Evolutionary conservation across 129 eudicot species (phyloP), one percentile per base, ranked within the genome.

Genomic region (Artemisia argyi): DNA sequence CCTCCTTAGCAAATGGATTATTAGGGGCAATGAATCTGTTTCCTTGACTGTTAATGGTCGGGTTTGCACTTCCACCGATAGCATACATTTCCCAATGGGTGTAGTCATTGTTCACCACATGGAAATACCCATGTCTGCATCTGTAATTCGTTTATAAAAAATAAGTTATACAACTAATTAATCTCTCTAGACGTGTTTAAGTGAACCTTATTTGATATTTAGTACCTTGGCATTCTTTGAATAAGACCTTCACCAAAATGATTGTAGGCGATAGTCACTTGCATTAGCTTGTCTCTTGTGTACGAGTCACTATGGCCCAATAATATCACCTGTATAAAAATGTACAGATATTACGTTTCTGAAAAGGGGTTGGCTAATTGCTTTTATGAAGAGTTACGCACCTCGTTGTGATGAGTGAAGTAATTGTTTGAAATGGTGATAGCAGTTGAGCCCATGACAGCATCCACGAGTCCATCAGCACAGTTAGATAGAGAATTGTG

Each of bases 61-160:
- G 97, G 20, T 11, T 28, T 72, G 95, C 98, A 73, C 98, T 92
- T 75, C 98, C 98, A 66, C 98, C 98, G 58, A 92, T 92, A 2
- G 98, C 98, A 72, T 92, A 92, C 98, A 92, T 92, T 72, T 87
- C 98, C 98, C 96, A 92, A 83, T 92, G 96, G 61, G 98, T 92
- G 78, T 92, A 92, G 89, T 92, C 98, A 72, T 92, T 92, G 85
- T 92, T 92, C 81, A 92, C 98, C 83, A 92, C 98, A 78, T 92
- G 98, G 81, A 92, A 92, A 73, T 92, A 92, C 26, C 98, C 98
- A 74, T 86, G 98, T 66, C 98, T 89, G 68, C 98, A 92, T 83
- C 97, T 92, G 91, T 75, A 74, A 24, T 73, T 80, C 73, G 52
- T 75, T n/a, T 51, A 71, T 49, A 66, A 46, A 35, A 39, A 7